A percentile compares a stretch with the other conserved stretches of the same genome.
Evolutionary conservation across 352 stramenopile species (phyloP).

Genomic region (Phytophthora quininea): DNA sequence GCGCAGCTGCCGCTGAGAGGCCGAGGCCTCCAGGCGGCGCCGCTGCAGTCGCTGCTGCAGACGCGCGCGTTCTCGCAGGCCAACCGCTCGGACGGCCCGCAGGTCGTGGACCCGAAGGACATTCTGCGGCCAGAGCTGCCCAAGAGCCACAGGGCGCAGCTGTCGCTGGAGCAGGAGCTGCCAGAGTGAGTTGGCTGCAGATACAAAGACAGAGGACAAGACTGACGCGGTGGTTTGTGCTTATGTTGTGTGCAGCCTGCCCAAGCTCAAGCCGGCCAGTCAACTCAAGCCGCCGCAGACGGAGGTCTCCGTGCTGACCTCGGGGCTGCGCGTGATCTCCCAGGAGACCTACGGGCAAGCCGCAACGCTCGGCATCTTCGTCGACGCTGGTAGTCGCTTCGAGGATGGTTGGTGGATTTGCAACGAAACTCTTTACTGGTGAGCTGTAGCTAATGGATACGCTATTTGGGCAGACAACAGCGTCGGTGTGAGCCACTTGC

Average conservation of each 20-base stretch:
- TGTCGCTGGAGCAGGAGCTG: constrained; percentile 67
- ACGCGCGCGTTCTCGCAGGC: constrained; percentile 53
- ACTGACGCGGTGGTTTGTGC: not conserved
- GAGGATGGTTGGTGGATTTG: constrained; percentile 52
- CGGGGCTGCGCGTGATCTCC: constrained; percentile 95
- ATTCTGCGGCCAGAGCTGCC: constrained; percentile 63
- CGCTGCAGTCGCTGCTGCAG: constrained; percentile 16
- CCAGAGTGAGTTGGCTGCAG: constrained; percentile 31
- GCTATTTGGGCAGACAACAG: constrained; percentile 42
- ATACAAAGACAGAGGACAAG: not conserved
- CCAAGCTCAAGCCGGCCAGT: constrained; percentile 83
- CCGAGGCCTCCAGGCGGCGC: not conserved
- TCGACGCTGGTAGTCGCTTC: constrained; percentile 91
- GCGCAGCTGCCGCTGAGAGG: constrained; percentile 14
- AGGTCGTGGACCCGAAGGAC: constrained; percentile 40
- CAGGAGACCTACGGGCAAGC: constrained; percentile 97
- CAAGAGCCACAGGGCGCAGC: constrained; percentile 47
- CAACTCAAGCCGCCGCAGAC: constrained; percentile 90
- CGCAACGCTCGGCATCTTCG: constrained; percentile 93
- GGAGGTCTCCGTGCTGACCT: constrained; percentile 92
- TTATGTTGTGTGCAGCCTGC: constrained; percentile 45
- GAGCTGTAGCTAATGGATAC: no score
- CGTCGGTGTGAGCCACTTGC: constrained; percentile 92
- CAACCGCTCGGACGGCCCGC: constrained; percentile 14
- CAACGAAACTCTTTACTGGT: no score